phyloP scores from a whole-genome alignment of 139 green algal genomes.

The Tetradesmus lagerheimii region DNA sequence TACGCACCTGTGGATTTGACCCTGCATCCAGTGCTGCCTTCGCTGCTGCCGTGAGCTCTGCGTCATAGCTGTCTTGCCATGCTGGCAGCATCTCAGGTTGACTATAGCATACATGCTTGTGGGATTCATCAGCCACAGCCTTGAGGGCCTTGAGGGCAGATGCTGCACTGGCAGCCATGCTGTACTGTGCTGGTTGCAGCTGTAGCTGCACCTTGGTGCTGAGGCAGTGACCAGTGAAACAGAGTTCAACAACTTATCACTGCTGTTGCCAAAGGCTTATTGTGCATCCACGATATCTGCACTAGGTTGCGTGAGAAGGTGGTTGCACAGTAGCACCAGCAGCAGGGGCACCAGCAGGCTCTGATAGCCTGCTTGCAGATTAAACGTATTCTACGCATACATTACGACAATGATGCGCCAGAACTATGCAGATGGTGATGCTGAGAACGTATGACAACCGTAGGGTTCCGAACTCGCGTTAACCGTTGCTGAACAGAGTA shows the following conservation, averaged over 20 bases:
- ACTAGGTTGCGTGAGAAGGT: neutral
- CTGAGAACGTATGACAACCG: neutral
- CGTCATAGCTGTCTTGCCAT: constrained; percentile 2
- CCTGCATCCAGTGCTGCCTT: constrained; percentile 27
- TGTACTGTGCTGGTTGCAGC: neutral
- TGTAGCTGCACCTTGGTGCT: neutral
- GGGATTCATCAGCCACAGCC: neutral
- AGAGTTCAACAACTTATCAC: neutral
- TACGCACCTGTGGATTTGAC: neutral
- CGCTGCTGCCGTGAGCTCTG: neutral
- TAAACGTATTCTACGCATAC: too few relatives aligned
- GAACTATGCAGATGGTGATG: neutral
- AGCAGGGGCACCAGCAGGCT: neutral
- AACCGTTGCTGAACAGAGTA: too few relatives aligned
- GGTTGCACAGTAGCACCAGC: neutral
- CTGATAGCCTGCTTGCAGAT: too few relatives aligned
- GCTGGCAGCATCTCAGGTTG: constrained; percentile 16
- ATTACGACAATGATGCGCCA: neutral
- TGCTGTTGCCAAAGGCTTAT: too few relatives aligned
- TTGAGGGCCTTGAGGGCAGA: constrained; percentile 3
- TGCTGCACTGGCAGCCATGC: neutral
- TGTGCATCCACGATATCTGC: too few relatives aligned
- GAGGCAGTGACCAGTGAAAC: neutral
- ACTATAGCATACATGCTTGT: constrained; percentile 20
- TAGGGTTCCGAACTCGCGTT: neutral